phyloP scores from a whole-genome alignment of 257 asterid species.

The Striga asiatica region DNA sequence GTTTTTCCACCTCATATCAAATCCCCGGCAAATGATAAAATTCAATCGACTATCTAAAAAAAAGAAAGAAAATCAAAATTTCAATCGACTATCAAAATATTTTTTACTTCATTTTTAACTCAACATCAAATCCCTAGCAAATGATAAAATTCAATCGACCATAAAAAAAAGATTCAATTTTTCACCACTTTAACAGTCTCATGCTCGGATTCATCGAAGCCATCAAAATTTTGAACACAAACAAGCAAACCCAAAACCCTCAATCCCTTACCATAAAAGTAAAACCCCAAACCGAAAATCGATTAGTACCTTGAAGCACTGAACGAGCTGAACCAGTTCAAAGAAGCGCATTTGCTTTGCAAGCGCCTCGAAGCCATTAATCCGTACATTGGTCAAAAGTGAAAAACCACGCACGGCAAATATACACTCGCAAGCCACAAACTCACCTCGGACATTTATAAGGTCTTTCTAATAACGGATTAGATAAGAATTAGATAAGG shows the following conservation, averaged over 20 bases:
- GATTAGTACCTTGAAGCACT: constrained; percentile 32
- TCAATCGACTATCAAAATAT: too few relatives aligned
- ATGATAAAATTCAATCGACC: too few relatives aligned
- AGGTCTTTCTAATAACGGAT: too few relatives aligned
- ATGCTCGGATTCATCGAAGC: background rate
- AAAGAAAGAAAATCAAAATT: too few relatives aligned
- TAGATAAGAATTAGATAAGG: background rate
- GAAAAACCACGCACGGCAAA: background rate
- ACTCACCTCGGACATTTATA: background rate
- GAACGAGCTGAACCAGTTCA: constrained; percentile 14
- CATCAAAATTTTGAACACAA: background rate
- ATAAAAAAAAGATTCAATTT: background rate
- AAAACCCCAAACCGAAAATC: background rate
- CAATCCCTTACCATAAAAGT: background rate
- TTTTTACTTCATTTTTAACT: too few relatives aligned
- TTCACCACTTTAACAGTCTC: background rate
- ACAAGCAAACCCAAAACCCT: background rate
- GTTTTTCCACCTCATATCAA: too few relatives aligned
- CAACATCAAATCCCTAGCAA: too few relatives aligned
- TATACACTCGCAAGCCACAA: too few relatives aligned
- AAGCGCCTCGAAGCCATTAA: constrained; percentile 28
- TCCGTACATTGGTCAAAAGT: constrained; percentile 28
- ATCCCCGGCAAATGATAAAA: too few relatives aligned
- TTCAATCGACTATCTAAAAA: too few relatives aligned
- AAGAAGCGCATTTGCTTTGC: constrained; percentile 22